Conservation (phyloP, 2,329 filamentous ascomycete species). For the Hypoxylon sp. region DNA sequence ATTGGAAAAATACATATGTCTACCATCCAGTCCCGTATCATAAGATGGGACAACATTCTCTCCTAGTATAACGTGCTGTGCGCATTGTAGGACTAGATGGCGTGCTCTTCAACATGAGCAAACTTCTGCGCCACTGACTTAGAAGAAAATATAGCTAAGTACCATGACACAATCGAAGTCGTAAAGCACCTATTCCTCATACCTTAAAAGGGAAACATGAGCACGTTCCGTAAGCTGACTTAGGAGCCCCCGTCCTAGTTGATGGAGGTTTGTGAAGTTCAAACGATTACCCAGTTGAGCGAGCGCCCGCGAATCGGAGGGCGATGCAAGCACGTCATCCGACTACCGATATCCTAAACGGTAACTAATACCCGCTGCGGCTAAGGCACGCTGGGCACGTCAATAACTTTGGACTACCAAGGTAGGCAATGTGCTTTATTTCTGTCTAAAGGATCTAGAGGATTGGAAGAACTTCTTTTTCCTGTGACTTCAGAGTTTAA, state of each 20-base stretch:
- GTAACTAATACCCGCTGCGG: slow-evolving; percentile 39
- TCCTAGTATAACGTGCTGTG: too few relatives aligned
- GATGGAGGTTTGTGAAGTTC: neutral
- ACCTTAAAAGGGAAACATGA: neutral
- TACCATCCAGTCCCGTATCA: neutral
- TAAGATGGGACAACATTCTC: neutral
- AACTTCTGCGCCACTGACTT: neutral
- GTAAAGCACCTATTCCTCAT: neutral
- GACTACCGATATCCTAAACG: slow-evolving; percentile 43
- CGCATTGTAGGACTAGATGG: too few relatives aligned
- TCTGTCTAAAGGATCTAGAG: neutral
- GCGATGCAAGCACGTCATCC: slow-evolving; percentile 45
- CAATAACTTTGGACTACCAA: slow-evolving; percentile 15
- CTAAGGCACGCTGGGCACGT: slow-evolving; percentile 22
- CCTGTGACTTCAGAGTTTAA: slow-evolving; percentile 22
- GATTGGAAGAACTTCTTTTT: neutral
- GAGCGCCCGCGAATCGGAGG: slow-evolving; percentile 42
- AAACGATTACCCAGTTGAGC: slow-evolving; percentile 35
- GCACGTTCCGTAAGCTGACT: slow-evolving; percentile 1
- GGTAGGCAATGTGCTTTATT: neutral
- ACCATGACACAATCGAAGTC: neutral
- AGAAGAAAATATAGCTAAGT: neutral
- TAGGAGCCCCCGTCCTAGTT: neutral
- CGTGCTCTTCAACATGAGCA: neutral
- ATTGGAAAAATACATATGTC: neutral